phyloP scores from a whole-genome alignment of 345 rosid genomes.

The Murraya paniculata region DNA sequence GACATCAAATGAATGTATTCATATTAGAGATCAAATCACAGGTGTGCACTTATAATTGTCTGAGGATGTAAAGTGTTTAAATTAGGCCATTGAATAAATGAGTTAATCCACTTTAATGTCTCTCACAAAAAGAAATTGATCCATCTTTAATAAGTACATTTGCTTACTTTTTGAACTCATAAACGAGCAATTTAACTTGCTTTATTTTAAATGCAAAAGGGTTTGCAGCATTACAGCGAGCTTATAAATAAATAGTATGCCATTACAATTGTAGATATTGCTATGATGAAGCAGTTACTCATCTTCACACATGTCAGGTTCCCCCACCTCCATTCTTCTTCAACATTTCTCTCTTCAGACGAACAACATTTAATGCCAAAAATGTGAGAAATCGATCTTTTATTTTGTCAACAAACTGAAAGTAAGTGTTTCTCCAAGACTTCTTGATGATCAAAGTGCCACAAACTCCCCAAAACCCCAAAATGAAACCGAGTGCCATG shows the following conservation, averaged over 20 bases:
- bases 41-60: neutral
- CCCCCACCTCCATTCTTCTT: neutral
- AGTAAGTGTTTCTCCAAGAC: slow-evolving; percentile 20
- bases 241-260: neutral
- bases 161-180: no score
- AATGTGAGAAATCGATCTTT: neutral
- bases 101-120: neutral
- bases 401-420: slow-evolving; percentile 11
- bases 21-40: neutral
- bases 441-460: no score
- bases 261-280: neutral
- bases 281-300: neutral
- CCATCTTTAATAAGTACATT: neutral
- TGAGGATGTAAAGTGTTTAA: no score
- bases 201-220: neutral
- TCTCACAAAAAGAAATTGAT: neutral
- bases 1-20: no score
- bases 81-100: neutral
- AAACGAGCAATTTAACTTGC: neutral
- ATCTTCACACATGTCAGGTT: no score
- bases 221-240: neutral
- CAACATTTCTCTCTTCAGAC: neutral
- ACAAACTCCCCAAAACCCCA: slow-evolving; percentile 18
- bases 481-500: slow-evolving; percentile 4
- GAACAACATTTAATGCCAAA: neutral